Base-by-base conservation (phyloP, 345 rosid species). In the Lumnitzera littorea region DNA sequence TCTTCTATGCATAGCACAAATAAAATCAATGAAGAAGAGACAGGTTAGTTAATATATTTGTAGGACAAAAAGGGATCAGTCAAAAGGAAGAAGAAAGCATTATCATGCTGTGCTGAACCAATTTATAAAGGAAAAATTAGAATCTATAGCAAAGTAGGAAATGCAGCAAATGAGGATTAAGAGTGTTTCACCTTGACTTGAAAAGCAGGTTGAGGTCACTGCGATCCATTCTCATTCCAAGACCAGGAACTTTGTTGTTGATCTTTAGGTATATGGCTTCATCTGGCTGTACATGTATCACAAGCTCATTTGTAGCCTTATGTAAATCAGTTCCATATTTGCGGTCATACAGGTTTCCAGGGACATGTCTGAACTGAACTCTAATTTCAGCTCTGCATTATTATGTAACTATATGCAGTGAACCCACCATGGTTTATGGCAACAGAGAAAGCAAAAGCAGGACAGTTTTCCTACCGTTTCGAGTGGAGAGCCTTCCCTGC, bases 181-280 rank as follows among this genome's bases (percentile, higher is more conserved):
- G 31, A 51, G 46, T 24, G 54, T 23, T 24, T 53, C 66, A 80
- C 85, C 76, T 78, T 49, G 74, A 58, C 51, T 70, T 68, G 67
- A 59, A 71, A 31, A 76, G 86, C 70, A 82, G 56, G 59, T 78
- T 76, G 24, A 82, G 80, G 59, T 78, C 69, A 31, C 77, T 78
- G 68, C 75, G 64, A 59, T 82, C 83, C 46, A 82, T 50, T 76
- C 75, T 63, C 84, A 73, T 74, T 23, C 76, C 80, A 24, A 70
- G 78, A 46, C 87, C 87, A 41, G 87, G 87, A 62, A 82, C 74
- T 57, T 82, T 82, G 61, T 74, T 78, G 66, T 82, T 82, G 72
- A 82, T 78, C 76, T 68, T 78, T 36, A 79, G 63, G 76, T 82
- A 76, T 58, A 78, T 79, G 47, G 80, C 81, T 67, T 82, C 87